Evolutionary conservation across 2,329 filamentous ascomycete species (phyloP), one percentile per base, ranked within the genome.

Genomic region (Botryotinia calthae): DNA sequence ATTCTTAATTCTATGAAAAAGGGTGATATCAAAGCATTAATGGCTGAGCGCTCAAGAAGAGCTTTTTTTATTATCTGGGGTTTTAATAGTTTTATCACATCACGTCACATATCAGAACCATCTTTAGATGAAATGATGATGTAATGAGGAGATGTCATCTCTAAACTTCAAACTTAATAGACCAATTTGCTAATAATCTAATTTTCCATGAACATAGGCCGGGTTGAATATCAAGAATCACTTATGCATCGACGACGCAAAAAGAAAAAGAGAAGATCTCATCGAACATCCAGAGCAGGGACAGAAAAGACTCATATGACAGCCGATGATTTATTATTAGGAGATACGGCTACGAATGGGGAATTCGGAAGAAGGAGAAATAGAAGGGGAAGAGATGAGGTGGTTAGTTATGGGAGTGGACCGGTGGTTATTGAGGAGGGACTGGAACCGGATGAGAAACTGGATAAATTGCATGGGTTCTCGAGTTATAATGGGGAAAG

Each of bases 191-290:
- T 67, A 48, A 67, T 67, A 25, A 31, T 67, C 28, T 37, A 67
- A 56, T 44, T 67, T 56, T 56, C 51, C 25, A 56, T 22, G 2
- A 42, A 31, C 22, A 40, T 42, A 67, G 65, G 37, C 34, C 65
- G 65, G 48, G 34, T 67, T 42, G 42, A 56, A 67, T 67, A 67
- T 37, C 65, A 67, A 67, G 65, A 67, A 42, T 67, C 65, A 67
- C 25, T 67, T 9, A 67, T 56, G 9, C 48, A 67, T 56, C 65
- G 65, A 56, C 70, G 62, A 58, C 46, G 51, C 22, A 58, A 56
- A 72, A 72, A 58, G 64, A 66, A 72, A 72, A 66, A 72, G 64
- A 72, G 62, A 59, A 72, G 70, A 58, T 56, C 65, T 22, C 65
- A 67, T 67, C 65, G 65, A 67, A 67, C 65, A 20, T 46, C 56